Conservation (phyloP, 2,329 filamentous ascomycete genomes). For the Peltaster fructicola region DNA sequence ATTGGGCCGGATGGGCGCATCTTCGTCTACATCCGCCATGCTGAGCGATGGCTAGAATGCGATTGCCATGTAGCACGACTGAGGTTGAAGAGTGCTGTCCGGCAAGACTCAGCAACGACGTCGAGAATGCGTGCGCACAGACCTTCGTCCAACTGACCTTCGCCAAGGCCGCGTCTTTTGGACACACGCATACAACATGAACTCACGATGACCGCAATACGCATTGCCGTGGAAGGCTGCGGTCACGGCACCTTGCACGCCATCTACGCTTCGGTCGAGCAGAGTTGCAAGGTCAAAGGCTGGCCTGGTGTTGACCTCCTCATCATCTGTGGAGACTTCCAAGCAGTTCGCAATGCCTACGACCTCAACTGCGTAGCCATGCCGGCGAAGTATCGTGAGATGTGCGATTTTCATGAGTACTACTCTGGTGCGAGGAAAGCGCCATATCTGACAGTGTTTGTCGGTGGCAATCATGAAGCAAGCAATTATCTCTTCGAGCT, state of each 20-base stretch:
- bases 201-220: no score
- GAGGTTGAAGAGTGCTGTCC: no score
- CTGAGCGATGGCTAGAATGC: slow-evolving; percentile 1
- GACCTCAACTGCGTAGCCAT: slow-evolving; percentile 84
- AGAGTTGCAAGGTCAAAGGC: slow-evolving; percentile 48
- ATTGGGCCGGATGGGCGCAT: slow-evolving; percentile 24
- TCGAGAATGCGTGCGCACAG: no score
- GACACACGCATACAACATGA: no score
- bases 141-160: no score
- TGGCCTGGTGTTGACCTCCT: slow-evolving; percentile 77
- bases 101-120: no score
- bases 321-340: slow-evolving; percentile 93
- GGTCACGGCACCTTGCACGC: slow-evolving; percentile 83
- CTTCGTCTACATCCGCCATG: slow-evolving; percentile 23
- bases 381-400: slow-evolving; percentile 66
- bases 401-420: slow-evolving; percentile 90
- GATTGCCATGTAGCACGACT: no score
- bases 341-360: slow-evolving; percentile 73
- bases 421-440: slow-evolving; percentile 64
- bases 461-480: slow-evolving; percentile 91
- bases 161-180: no score
- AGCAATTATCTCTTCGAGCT: slow-evolving; percentile 80
- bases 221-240: slow-evolving; percentile 75
- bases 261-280: slow-evolving; percentile 66
- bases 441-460: slow-evolving; percentile 80